Conservation (phyloP, 1,139 yeast species). For the Trichomonascaceae sp. region DNA sequence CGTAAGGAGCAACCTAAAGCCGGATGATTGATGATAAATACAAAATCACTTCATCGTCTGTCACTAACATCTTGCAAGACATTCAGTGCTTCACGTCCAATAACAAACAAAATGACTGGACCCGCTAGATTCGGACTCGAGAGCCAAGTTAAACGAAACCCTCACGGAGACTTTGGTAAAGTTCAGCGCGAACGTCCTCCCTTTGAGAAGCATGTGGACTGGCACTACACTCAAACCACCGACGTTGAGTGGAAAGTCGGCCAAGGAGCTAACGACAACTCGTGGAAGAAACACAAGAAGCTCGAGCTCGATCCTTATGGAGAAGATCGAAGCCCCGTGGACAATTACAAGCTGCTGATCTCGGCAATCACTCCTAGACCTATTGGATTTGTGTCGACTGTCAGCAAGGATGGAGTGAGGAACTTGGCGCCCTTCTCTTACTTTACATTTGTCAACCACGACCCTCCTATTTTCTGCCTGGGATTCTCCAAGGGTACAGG, state of each 20-base stretch:
- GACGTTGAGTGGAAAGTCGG: conserved; percentile 34
- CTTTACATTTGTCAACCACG: conserved; percentile 36
- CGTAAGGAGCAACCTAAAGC: no score
- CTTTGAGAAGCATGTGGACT: conserved; percentile 16
- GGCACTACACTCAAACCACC: conserved; percentile 11
- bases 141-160: conserved; percentile 11
- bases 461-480: conserved; percentile 47
- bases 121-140: conserved; percentile 12
- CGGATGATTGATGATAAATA: no score
- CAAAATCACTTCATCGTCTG: no score
- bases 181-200: conserved; percentile 23
- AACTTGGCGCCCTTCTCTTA: conserved; percentile 52
- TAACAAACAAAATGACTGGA: no score
- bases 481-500: conserved; percentile 35
- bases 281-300: conserved; percentile 32
- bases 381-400: conserved; percentile 41
- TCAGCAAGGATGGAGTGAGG: conserved; percentile 30
- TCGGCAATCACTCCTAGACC: conserved; percentile 48
- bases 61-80: no score
- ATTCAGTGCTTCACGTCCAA: no score
- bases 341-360: conserved; percentile 39
- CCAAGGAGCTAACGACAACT: conserved; percentile 31
- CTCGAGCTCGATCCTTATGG: conserved; percentile 38
- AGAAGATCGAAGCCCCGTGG: conserved; percentile 29
- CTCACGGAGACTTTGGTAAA: conserved; percentile 19